Evolutionary conservation across 805 yeast species (phyloP).

Genomic region (Schwanniomyces vanrijiae): DNA sequence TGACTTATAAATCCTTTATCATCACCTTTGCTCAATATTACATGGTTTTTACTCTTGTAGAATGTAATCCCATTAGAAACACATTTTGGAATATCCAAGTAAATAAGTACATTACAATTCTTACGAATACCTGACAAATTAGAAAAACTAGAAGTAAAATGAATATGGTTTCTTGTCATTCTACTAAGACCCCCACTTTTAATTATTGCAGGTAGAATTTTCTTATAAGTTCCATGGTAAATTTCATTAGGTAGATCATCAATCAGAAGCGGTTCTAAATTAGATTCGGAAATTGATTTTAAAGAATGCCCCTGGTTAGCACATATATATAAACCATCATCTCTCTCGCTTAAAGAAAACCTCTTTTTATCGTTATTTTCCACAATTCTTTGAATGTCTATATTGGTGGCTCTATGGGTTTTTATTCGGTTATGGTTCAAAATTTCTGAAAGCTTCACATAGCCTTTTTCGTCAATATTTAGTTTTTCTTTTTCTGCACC

Average conservation of each 20-base stretch:
- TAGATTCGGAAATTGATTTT: slow-evolving; percentile 40
- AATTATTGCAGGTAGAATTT: slow-evolving; percentile 49
- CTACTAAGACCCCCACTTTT: slow-evolving; percentile 55
- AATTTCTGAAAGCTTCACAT: slow-evolving; percentile 52
- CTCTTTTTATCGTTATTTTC: slow-evolving; percentile 67
- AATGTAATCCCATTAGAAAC: slow-evolving; percentile 46
- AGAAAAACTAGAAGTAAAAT: slow-evolving; percentile 64
- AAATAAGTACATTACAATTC: slow-evolving; percentile 58
- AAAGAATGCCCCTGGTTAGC: slow-evolving; percentile 95
- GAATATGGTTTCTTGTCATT: slow-evolving; percentile 85
- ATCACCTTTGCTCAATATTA: slow-evolving; percentile 66
- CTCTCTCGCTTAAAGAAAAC: slow-evolving; percentile 47
- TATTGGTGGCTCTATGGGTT: slow-evolving; percentile 50
- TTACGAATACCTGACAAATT: slow-evolving; percentile 71
- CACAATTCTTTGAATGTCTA: slow-evolving; percentile 64
- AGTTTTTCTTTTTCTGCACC: slow-evolving; percentile 73
- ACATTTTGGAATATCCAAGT: slow-evolving; percentile 55
- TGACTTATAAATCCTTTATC: slow-evolving; percentile 49
- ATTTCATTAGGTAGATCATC: slow-evolving; percentile 51
- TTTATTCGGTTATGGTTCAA: slow-evolving; percentile 59
- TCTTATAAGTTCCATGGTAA: slow-evolving; percentile 76
- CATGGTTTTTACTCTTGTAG: slow-evolving; percentile 70
- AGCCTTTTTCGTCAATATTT: slow-evolving; percentile 67
- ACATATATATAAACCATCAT: slow-evolving; percentile 47
- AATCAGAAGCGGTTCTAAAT: slow-evolving; percentile 34